Evolutionary conservation across 176 grass and related monocot species (phyloP), one percentile per base, ranked within the genome.

Genomic region (Aegilops umbellulata): DNA sequence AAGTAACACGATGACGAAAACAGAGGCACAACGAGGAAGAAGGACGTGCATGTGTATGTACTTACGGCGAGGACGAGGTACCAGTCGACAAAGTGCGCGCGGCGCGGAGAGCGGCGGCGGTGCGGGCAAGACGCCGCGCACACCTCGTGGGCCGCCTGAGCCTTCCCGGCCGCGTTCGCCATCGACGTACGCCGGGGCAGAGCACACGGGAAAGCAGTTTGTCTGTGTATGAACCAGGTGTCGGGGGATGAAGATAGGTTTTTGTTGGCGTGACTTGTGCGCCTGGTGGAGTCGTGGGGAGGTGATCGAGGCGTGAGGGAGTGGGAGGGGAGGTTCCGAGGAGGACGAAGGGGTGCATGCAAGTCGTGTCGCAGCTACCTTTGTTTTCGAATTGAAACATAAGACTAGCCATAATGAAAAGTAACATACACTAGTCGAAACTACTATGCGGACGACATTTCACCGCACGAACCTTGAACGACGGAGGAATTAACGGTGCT

Each of bases 31-130:
- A 38, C 22, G 11, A 30, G 14, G 12, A 60, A 6, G 10, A 74
- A 53, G 19, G 12, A 34, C 2, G 30, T 2, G 76, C 8, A 1
- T 36, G 30, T 10, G 26, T 9, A 1, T 3, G 9, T 26, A 38
- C 90, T 84, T 74, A 98, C 93, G 84, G 89, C 82, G 87, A 98
- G 95, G 86, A 98, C 86, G 67, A 98, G 93, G 88, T 98, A 98
- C 93, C 95, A 98, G 82, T 98, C 95, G 72, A 95, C 74, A 78
- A 98, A 95, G 49, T 6, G 4, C 15, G 47, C 47, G 47, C 15
- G 16, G 49, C 68, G 41, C 22, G 83, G 65, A 5, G 92, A 91
- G 4, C 86, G 73, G 77, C 81, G 76, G 71, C 74, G 89, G 86
- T 98, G 95, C 70, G 63, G 3, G 88, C 96, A 98, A 3, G 84